Percentiles rank a stretch among this genome's conserved stretches.
Conservation (phyloP, 2,329 filamentous ascomycete genomes). For the Microdochium nivale region DNA sequence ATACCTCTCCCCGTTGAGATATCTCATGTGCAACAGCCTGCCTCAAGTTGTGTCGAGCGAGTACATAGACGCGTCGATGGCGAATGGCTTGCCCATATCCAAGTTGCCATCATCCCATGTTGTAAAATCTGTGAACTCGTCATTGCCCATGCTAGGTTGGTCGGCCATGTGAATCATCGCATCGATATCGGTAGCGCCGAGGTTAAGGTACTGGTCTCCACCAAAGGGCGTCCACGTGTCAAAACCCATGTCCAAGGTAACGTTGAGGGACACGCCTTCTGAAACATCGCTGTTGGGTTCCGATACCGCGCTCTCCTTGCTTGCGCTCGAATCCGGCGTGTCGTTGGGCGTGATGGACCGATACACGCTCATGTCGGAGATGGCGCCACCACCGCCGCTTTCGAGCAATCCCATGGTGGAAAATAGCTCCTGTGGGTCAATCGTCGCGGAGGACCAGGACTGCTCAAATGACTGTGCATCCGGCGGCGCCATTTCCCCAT, state of each 20-base stretch:
- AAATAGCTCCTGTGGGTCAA: slow-evolving; percentile 45
- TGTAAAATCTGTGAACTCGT: slow-evolving; percentile 15
- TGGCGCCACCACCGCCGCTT: slow-evolving; percentile 32
- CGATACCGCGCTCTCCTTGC: slow-evolving; percentile 47
- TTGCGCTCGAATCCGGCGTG: slow-evolving; percentile 49
- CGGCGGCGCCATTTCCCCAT: slow-evolving; percentile 17
- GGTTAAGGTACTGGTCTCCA: slow-evolving; percentile 31
- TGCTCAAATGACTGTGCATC: slow-evolving; percentile 8
- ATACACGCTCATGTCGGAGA: slow-evolving; percentile 45
- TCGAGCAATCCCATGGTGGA: slow-evolving; percentile 31
- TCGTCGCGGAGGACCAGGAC: slow-evolving; percentile 33
- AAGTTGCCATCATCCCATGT: slow-evolving; percentile 40
- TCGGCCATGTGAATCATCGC: slow-evolving; percentile 10
- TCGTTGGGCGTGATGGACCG: slow-evolving; percentile 51
- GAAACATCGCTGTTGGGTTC: slow-evolving; percentile 56
- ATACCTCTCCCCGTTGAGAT: no score
- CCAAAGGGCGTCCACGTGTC: slow-evolving; percentile 44
- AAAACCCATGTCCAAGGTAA: slow-evolving; percentile 25
- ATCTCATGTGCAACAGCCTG: no score
- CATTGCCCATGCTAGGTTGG: slow-evolving; percentile 15
- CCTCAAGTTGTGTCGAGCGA: slow-evolving; percentile 22
- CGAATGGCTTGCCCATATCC: slow-evolving; percentile 44
- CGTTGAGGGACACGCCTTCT: slow-evolving; percentile 43
- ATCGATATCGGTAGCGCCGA: slow-evolving; percentile 20
- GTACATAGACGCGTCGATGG: slow-evolving; percentile 38